These are phyloP conservation scores for Pseudocohnilembus persalinus DNA, from an alignment of 169 alveolate genomes.

Conservation along the genomic window DNA sequence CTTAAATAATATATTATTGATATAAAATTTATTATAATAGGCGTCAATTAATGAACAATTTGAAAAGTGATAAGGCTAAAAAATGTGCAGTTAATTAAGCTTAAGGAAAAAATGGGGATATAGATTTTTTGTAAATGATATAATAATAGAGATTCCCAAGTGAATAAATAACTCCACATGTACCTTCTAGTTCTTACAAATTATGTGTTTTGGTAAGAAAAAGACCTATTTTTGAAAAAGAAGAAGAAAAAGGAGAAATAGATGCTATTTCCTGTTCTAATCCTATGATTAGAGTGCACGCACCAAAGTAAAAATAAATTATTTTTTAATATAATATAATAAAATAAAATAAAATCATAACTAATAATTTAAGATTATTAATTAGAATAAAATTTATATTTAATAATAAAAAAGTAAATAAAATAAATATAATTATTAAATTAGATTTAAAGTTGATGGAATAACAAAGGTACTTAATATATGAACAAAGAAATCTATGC, in stretches of 20 bases:
- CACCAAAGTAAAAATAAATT: constrained; percentile 70
- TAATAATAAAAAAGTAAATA: no score
- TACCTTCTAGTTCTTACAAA: not conserved
- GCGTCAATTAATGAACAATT: not conserved
- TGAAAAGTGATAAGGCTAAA: not conserved
- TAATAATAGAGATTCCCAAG: not conserved
- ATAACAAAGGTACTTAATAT: no score
- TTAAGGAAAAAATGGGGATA: not conserved
- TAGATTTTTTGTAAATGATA: not conserved
- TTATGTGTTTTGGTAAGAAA: constrained; percentile 73
- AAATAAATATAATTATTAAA: no score
- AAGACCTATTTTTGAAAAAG: constrained; percentile 72
- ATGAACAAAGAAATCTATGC: no score
- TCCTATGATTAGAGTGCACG: constrained; percentile 83
- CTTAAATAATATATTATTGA: no score
- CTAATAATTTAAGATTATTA: no score
- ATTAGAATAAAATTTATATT: no score
- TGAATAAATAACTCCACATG: not conserved
- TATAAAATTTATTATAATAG: no score
- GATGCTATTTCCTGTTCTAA: constrained; percentile 76
- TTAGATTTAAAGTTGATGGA: not conserved
- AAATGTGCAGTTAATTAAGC: not conserved
- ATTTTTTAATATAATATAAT: no score
- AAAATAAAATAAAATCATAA: no score
- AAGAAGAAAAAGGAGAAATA: constrained; percentile 71